Evolutionary conservation across 257 asterid genomes (phyloP).

Genomic region (Solanum stenotomum): DNA sequence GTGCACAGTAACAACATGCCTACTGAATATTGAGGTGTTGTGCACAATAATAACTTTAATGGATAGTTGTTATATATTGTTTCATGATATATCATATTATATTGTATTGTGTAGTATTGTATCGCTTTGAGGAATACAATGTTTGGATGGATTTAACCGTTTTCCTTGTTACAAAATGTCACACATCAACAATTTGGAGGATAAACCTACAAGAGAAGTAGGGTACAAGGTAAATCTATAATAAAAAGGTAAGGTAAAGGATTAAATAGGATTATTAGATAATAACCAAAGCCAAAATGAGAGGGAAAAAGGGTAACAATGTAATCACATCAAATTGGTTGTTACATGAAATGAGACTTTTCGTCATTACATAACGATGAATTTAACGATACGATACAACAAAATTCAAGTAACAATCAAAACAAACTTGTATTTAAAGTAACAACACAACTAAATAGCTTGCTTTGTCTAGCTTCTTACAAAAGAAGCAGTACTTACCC

Average conservation of each 20-base stretch:
- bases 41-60: not conserved
- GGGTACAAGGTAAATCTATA: not conserved
- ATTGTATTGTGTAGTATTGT: not conserved
- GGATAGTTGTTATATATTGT: not conserved
- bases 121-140: not conserved
- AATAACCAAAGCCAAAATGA: not conserved
- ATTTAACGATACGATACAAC: not conserved
- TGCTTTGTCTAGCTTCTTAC: not conserved
- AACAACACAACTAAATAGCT: not conserved
- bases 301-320: not conserved
- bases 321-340: not conserved
- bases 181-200: not conserved
- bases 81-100: not conserved
- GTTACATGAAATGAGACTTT: not conserved
- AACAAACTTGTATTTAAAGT: not conserved
- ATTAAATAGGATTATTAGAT: not conserved
- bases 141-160: not conserved
- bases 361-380: not conserved
- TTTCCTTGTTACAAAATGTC: not conserved
- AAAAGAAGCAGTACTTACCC: not conserved
- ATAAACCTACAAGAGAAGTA: not conserved
- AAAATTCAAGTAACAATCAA: not conserved
- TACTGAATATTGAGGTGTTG: not conserved
- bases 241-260: not conserved
- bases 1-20: not conserved